Evolutionary conservation across 768 basidiomycete species (phyloP).

Genomic region (Termitomyces sp.): DNA sequence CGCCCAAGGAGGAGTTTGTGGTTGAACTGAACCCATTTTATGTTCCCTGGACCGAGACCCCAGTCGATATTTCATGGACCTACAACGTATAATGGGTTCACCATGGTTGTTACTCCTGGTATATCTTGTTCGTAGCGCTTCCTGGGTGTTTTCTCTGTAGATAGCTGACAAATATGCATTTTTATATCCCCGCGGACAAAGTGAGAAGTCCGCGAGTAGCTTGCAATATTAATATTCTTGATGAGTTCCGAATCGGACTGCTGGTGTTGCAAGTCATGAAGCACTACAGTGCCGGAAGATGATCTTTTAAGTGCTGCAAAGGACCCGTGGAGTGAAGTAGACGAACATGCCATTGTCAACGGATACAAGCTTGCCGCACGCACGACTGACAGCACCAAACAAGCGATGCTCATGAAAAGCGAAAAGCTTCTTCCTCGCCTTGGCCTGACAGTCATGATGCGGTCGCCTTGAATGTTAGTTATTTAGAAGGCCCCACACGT

Average conservation of each 20-base stretch:
- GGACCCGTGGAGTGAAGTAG: neutral
- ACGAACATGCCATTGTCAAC: neutral
- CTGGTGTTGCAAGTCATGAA: too few relatives aligned
- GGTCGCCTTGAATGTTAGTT: neutral
- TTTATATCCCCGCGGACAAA: neutral
- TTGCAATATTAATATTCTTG: neutral
- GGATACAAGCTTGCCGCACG: neutral
- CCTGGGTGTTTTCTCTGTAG: neutral
- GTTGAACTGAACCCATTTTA: conserved; percentile 22
- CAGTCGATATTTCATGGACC: conserved; percentile 5
- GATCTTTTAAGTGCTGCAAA: neutral
- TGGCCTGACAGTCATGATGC: neutral
- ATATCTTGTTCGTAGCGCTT: too few relatives aligned
- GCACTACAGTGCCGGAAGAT: too few relatives aligned
- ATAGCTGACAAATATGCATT: neutral
- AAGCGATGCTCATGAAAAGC: neutral
- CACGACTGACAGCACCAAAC: neutral
- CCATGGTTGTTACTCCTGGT: conserved; percentile 12
- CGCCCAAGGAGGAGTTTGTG: conserved; percentile 1
- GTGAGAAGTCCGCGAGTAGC: neutral
- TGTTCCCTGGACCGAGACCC: conserved; percentile 17
- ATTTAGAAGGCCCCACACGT: neutral
- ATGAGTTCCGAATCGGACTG: neutral
- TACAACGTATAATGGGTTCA: conserved; percentile 15
- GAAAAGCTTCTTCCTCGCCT: neutral